These are phyloP conservation scores for Lactifluus pinguis DNA, from an alignment of 768 basidiomycete species.

Conservation along the genomic window DNA sequence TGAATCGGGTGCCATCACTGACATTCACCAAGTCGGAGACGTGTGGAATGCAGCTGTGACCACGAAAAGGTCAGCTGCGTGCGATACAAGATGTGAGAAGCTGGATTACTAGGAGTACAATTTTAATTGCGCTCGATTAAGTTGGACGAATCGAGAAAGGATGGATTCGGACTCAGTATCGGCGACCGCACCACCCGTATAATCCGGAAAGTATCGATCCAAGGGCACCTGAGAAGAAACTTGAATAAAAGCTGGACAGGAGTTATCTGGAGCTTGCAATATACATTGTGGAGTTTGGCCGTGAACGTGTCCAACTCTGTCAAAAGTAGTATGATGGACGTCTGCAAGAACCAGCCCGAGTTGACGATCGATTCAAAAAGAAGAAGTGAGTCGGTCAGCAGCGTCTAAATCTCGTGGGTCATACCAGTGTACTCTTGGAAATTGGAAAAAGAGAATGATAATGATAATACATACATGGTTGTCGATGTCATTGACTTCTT, in stretches of 20 bases:
- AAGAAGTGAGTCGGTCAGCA: slow-evolving; percentile 38
- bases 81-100: too few species aligned
- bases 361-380: slow-evolving; percentile 45
- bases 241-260: background rate
- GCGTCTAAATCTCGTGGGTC: slow-evolving; percentile 23
- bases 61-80: too few species aligned
- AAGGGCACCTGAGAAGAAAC: slow-evolving; percentile 20
- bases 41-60: too few species aligned
- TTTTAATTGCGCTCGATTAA: slow-evolving; percentile 26
- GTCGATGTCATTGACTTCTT: slow-evolving; percentile 28
- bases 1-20: too few species aligned
- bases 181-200: slow-evolving; percentile 35
- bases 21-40: too few species aligned
- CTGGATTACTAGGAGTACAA: background rate
- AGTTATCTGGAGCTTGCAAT: background rate
- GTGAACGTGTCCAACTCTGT: slow-evolving; percentile 42
- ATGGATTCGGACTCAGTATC: slow-evolving; percentile 40
- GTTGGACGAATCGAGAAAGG: slow-evolving; percentile 38
- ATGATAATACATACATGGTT: slow-evolving; percentile 21
- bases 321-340: slow-evolving; percentile 34
- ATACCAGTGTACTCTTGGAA: background rate
- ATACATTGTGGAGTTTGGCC: slow-evolving; percentile 36
- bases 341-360: slow-evolving; percentile 39
- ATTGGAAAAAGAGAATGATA: too few species aligned
- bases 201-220: slow-evolving; percentile 33